Base-by-base conservation (phyloP, 2,329 filamentous ascomycete species). In the Byssoonygena ceratinophila region DNA sequence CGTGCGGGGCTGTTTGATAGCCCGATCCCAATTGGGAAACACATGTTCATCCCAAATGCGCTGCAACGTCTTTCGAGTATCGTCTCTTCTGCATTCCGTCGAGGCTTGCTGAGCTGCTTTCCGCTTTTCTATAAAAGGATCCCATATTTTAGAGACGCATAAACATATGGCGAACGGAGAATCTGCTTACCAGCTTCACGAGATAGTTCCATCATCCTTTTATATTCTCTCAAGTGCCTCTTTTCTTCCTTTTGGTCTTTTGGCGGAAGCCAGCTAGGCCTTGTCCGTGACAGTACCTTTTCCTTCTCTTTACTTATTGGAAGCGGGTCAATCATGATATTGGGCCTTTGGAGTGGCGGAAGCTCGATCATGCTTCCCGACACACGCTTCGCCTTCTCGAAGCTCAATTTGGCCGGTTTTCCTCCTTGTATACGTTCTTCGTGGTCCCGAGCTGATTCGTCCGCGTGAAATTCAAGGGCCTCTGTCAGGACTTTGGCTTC, bases 221-320 rank as follows among this genome's bases (percentile, higher is more conserved):
- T 78, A 63, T 81, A 83, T 60, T 83, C 76, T 63, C 80, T 89
- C 59, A 98, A 66, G 68, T 98, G 92, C 59, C 83, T 84, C 65
- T 81, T 86, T 71, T 98, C 92, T 68, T 98, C 92, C 51, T 85
- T 85, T 1, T 88, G 90, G 59, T 92, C 83, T 69, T 79, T 82
- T 7, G 80, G 80, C 18, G 80, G 82, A 50, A 81, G 72, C 82
- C 76, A 85, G 45, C 76, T 83, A 32, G 76, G 90, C 71, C 69
- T 83, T 69, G 63, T 91, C 71, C 68, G 83, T 74, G 74, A 78
- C 20, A 83, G 66, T 14, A 82, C 77, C 57, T 77, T 81, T 60
- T 82, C 79, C 64, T 83, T 83, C 66, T 84, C 81, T 61, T 78
- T 81, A 60, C 80, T 84, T 46, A 81, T 78, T 8, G 81, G 79